phyloP scores from a whole-genome alignment of 1,284 basidiomycete species.

The Marasmius sp. region DNA sequence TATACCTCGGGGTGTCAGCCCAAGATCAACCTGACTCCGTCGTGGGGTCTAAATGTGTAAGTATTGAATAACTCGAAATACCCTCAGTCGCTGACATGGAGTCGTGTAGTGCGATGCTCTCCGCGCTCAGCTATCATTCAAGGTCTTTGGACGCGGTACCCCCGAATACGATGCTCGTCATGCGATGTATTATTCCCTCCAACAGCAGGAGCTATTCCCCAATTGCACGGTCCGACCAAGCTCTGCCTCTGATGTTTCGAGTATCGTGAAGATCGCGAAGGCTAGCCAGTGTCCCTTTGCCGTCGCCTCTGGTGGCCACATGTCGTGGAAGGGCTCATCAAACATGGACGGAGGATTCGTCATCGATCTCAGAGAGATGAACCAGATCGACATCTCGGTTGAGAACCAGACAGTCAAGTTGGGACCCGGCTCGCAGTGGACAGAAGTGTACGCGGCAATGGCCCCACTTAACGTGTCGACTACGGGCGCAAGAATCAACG shows the following conservation, averaged over 20 bases:
- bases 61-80: neutral
- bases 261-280: slow-evolving; percentile 1
- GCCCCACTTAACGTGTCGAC: neutral
- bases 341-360: slow-evolving; percentile 5
- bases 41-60: neutral
- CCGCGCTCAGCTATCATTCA: neutral
- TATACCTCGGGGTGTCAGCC: neutral
- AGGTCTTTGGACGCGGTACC: slow-evolving; percentile 1
- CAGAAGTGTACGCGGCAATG: neutral
- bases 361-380: neutral
- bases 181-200: slow-evolving; percentile 4
- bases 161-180: slow-evolving; percentile 3
- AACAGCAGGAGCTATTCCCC: neutral
- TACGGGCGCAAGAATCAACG: neutral
- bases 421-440: neutral
- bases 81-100: neutral
- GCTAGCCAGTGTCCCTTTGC: slow-evolving; percentile 4
- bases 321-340: slow-evolving; percentile 6
- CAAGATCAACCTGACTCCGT: neutral
- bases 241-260: slow-evolving; percentile 3
- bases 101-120: slow-evolving; percentile 2
- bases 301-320: slow-evolving; percentile 11
- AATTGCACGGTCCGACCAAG: slow-evolving; percentile 3
- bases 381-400: neutral
- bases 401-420: neutral